Percentiles rank a stretch among this genome's conserved stretches.
Evolutionary conservation across 192 early-diverging fungal genomes (phyloP).

Genomic region (Coemansia sp.): DNA sequence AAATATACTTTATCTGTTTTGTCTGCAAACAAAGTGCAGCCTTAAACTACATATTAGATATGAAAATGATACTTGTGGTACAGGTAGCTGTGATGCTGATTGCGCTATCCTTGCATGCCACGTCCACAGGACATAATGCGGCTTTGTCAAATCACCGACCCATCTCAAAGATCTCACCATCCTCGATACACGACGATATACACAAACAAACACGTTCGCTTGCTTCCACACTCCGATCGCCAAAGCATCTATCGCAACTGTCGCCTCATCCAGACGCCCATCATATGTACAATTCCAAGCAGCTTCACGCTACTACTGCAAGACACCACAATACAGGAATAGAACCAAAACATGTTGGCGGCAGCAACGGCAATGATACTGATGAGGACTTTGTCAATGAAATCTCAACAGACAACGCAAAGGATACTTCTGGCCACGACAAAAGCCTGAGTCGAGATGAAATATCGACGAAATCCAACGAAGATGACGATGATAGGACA

Average conservation of each 20-base stretch:
- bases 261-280: not conserved
- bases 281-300: slow-evolving; percentile 32
- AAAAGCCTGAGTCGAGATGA: not conserved
- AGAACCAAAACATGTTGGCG: not conserved
- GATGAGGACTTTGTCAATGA: slow-evolving; percentile 3
- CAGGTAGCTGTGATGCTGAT: not conserved
- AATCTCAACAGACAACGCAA: not conserved
- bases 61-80: not conserved
- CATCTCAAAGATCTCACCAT: not conserved
- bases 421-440: not conserved
- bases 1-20: not conserved
- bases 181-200: not conserved
- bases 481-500: not conserved
- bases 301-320: slow-evolving; percentile 24
- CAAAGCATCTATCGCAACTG: slow-evolving; percentile 1
- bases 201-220: not conserved
- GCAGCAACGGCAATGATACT: not conserved
- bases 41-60: not conserved
- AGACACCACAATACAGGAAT: not conserved
- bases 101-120: not conserved
- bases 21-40: not conserved
- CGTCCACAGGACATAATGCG: not conserved
- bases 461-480: not conserved
- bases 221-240: not conserved
- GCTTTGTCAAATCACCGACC: not conserved